phyloP scores from a whole-genome alignment of 768 basidiomycete genomes.

The Saitozyma podzolica region DNA sequence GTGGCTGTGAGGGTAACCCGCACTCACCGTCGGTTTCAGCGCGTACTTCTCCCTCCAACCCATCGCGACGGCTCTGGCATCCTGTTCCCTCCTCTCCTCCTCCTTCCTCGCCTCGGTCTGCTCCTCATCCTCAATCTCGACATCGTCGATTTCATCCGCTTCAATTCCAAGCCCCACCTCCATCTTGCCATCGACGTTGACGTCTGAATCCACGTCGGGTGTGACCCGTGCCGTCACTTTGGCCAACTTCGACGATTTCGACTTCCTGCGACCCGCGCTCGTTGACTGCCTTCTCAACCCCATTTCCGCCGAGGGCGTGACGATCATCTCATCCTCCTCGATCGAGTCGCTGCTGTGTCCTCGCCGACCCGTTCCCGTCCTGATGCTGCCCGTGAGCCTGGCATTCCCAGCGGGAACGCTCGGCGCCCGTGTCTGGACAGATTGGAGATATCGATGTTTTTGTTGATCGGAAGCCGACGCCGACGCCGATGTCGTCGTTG shows the following conservation, averaged over 20 bases:
- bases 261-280: no score
- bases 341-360: conserved; percentile 24
- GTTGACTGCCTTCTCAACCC: no score
- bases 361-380: no score
- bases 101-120: conserved; percentile 15
- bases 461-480: no score
- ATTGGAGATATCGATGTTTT: no score
- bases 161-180: not conserved
- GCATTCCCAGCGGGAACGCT: no score
- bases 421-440: no score
- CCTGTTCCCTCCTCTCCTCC: conserved; percentile 18
- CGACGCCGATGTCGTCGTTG: no score
- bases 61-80: conserved; percentile 29
- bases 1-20: no score
- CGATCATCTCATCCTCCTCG: conserved; percentile 27
- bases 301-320: conserved; percentile 16
- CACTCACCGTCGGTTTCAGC: conserved; percentile 6
- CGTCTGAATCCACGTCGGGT: not conserved
- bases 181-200: not conserved
- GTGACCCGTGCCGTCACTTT: not conserved
- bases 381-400: no score
- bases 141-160: not conserved
- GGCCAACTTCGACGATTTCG: no score
- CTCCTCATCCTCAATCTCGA: conserved; percentile 12
- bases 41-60: conserved; percentile 38